A percentile compares a stretch with the other conserved stretches of the same genome.
Evolutionary conservation across 2,329 filamentous ascomycete species (phyloP).

Genomic region (Raffaelea albimanens): DNA sequence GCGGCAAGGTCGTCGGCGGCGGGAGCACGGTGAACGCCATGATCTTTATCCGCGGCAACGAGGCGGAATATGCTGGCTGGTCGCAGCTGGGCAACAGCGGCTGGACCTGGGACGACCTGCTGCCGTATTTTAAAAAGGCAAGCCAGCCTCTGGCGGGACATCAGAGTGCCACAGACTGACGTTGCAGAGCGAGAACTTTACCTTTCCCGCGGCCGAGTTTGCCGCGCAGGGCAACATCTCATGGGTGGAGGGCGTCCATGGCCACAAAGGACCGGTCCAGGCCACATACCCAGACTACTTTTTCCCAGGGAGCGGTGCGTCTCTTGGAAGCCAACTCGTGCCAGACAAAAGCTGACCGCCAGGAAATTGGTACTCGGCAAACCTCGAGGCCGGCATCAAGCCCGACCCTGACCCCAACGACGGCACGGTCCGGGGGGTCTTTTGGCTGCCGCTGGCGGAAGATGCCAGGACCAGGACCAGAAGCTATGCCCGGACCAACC

Average conservation of each 20-base stretch:
- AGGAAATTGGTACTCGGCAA: conserved; percentile 4
- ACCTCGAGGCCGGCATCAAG: background rate
- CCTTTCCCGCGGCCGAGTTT: conserved; percentile 15
- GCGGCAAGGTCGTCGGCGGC: conserved; percentile 46
- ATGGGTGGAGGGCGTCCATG: conserved; percentile 19
- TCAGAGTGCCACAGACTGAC: background rate
- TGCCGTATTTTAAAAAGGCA: conserved; percentile 15
- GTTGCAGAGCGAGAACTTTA: conserved; percentile 20
- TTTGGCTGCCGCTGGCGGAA: conserved; percentile 3
- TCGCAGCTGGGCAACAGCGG: conserved; percentile 45
- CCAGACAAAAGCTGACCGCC: too few relatives aligned
- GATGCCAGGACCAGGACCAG: conserved; percentile 18
- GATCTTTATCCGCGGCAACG: conserved; percentile 39
- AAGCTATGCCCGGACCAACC: conserved; percentile 28
- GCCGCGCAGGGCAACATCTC: conserved; percentile 19
- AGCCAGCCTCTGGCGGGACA: background rate
- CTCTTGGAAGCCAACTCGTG: too few relatives aligned
- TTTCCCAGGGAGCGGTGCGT: conserved; percentile 18
- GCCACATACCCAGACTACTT: conserved; percentile 22
- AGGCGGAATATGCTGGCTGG: conserved; percentile 47
- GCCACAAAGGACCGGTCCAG: conserved; percentile 19
- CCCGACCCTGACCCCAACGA: conserved; percentile 6
- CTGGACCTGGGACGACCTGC: conserved; percentile 41
- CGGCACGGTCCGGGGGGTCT: conserved; percentile 15
- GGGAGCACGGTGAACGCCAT: conserved; percentile 52